Base-by-base conservation (phyloP, 1,284 basidiomycete species). In the Apiotrichum mycotoxinovorans region DNA sequence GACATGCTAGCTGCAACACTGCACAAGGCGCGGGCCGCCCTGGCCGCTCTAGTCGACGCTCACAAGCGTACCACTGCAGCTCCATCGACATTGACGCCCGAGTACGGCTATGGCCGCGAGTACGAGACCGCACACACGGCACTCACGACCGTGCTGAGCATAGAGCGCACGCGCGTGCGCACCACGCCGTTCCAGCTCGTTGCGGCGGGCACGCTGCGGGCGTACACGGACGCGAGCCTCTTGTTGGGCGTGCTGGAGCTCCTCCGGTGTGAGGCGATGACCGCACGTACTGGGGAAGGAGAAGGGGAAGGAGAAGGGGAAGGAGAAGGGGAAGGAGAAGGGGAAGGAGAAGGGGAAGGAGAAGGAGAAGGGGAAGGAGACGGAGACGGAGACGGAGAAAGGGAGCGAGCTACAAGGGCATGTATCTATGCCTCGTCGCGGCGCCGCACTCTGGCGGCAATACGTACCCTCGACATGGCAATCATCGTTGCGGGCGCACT, bases 401-500 rank as follows among this genome's bases (percentile, higher is more conserved):
- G n/a, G n/a, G n/a, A n/a, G n/a, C n/a, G n/a, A n/a, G n/a, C n/a
- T n/a, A n/a, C n/a, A n/a, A n/a, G n/a, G n/a, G n/a, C n/a, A n/a
- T n/a, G n/a, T n/a, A n/a, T n/a, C n/a, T n/a, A n/a, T n/a, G n/a
- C n/a, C n/a, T n/a, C n/a, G n/a, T n/a, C n/a, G n/a, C 22, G 23
- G 30, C 14, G 4, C 8, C 22, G 34, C 25, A n/a, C 15, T 7
- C 52, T 46, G 22, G 42, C 20, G 2, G 26, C 43, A 7, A 17
- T 46, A 4, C 51, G 30, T 14, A 15, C 80, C 15, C 78, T 97
- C 30, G 94, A 98, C 69, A 81, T 80, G 65, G 86, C 87, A 1
- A 86, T 95, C 62, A 86, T 97, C 63, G 81, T 95, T 44, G 87
- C 91, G 10, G 93, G 92, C 1, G 84, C 86, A 1, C 81, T 85